Base-by-base conservation (phyloP, 2,329 filamentous ascomycete species). In the Claviceps digitariae region DNA sequence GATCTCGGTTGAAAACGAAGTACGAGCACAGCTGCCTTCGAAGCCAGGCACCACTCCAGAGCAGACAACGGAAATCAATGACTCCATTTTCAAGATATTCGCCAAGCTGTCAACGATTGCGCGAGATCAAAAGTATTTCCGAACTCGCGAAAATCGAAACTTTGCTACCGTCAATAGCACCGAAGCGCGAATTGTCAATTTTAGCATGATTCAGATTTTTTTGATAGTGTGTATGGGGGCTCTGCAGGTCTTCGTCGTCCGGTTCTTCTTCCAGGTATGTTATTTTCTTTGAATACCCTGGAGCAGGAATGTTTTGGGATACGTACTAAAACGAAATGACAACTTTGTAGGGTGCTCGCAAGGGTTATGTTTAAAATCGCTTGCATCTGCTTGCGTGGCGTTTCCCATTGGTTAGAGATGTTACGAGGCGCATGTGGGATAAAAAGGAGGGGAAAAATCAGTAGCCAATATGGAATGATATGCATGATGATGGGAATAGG, bases 91-190 rank as follows among this genome's bases (percentile, higher is more conserved):
- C 76, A 96, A 95, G 75, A 79, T 98, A 56, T 95, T 90, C 13
- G 84, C 88, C 58, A 89, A 95, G 66, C 75, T 98, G 50, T 95
- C 90, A 15, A 96, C 90, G 57, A 93, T 98, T 66, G 90, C 87
- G 44, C 82, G 93, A 64, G 96, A 95, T 75, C 93, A 98, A 67
- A 98, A 98, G 70, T 98, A 98, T 76, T 98, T 98, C 83, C 87
- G 94, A 58, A 98, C 93, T 2, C 84, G 93, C 60, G 93, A 98
- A 77, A 98, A 98, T 78, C 82, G 93, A 57, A 98, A 98, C 74
- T 97, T 98, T 73, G 94, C 88, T 74, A 98, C 93, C 10, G 93
- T 98, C 63, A 81, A 88, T 69, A 96, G 90, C 73, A 98, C 93
- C 43, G 93, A 98, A 76, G 82, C 82, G 67, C 80, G 93, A 58